Conservation (phyloP, 179 eudicot genomes). For the Gypsophila paniculata region DNA sequence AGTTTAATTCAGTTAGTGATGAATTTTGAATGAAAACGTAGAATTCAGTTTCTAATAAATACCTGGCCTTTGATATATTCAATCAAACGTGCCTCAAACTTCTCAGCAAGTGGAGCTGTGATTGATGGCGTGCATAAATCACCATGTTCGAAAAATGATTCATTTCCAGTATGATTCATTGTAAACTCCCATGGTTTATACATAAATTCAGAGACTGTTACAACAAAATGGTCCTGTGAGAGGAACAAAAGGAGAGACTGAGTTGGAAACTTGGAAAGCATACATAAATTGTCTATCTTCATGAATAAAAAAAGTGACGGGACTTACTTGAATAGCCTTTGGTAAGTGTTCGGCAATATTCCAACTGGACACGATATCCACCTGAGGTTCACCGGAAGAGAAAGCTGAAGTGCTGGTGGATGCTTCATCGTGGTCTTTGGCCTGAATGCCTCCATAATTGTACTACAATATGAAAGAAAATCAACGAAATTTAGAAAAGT, state of each 20-base stretch:
- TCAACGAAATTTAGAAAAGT: not conserved
- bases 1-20: conserved; percentile 1
- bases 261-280: not conserved
- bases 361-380: conserved; percentile 85
- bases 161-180: conserved; percentile 45
- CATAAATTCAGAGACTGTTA: conserved; percentile 77
- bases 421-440: conserved; percentile 43
- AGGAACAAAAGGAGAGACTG: conserved; percentile 5
- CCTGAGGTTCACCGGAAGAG: conserved; percentile 43
- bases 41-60: conserved; percentile 15
- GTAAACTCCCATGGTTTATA: conserved; percentile 86
- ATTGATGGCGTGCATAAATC: conserved; percentile 84
- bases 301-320: no score
- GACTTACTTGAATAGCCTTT: conserved; percentile 61
- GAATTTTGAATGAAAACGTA: not conserved
- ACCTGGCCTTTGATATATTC: conserved; percentile 79
- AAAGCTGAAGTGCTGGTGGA: conserved; percentile 36
- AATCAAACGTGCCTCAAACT: conserved; percentile 52
- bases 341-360: conserved; percentile 79
- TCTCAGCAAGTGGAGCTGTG: conserved; percentile 80
- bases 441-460: conserved; percentile 97
- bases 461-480: conserved; percentile 40
- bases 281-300: not conserved
- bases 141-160: conserved; percentile 48
- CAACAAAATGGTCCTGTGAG: conserved; percentile 73